A percentile compares a stretch with the other conserved stretches of the same genome.
phyloP scores from a whole-genome alignment of 352 stramenopile genomes.

The Phytophthora constricta region DNA sequence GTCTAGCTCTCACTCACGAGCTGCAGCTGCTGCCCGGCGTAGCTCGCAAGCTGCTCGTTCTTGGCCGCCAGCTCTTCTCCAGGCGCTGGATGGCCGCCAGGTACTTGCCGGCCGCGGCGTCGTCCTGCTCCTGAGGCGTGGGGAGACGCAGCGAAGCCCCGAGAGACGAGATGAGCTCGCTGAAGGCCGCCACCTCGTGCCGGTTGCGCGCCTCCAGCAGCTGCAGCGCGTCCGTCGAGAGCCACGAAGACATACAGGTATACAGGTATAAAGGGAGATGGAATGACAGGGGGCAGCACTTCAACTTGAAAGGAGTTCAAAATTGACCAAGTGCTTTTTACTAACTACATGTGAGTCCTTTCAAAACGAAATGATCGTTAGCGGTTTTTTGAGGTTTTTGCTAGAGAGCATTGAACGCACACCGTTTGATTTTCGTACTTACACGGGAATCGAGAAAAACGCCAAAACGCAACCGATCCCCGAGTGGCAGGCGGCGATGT shows the following conservation, averaged over 20 bases:
- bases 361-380: no score
- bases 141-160: slow-evolving; percentile 21
- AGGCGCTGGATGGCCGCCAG: slow-evolving; percentile 70
- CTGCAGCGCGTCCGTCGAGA: slow-evolving; percentile 48
- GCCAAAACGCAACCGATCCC: no score
- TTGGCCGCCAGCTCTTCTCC: slow-evolving; percentile 74
- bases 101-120: slow-evolving; percentile 52
- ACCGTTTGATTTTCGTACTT: no score
- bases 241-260: slow-evolving; percentile 32
- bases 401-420: no score
- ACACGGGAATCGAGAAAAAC: no score
- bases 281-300: no score
- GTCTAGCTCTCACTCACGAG: slow-evolving; percentile 80
- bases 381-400: no score
- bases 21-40: slow-evolving; percentile 64
- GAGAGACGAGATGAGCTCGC: slow-evolving; percentile 58
- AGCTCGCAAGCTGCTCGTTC: slow-evolving; percentile 61
- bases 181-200: slow-evolving; percentile 64
- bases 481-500: no score
- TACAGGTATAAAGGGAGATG: no score
- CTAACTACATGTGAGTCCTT: no score
- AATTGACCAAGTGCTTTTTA: no score
- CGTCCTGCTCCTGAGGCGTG: slow-evolving; percentile 28
- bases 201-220: slow-evolving; percentile 73
- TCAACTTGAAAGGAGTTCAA: no score